Base-by-base conservation (phyloP, 495 filamentous ascomycete genomes). In the Aspergillus campestris region DNA sequence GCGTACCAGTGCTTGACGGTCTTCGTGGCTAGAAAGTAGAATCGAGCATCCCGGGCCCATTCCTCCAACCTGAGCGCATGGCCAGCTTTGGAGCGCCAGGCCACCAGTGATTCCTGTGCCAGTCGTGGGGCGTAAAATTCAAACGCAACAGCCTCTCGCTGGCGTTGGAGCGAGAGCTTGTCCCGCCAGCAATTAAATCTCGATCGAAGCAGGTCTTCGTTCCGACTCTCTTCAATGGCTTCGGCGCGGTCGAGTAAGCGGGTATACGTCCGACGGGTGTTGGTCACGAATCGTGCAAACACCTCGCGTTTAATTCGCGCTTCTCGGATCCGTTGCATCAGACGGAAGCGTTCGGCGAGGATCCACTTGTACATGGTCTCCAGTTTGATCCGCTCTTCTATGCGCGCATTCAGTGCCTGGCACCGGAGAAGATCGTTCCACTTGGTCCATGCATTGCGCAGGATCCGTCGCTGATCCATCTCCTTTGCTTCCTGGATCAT, bases 341-440 rank as follows among this genome's bases (percentile, higher is more conserved):
- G 65, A 15, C 66, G 57, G 27, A 56, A 72, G 44, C 81, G 62
- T 40, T 80, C 74, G 15, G 73, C 69, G 5, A 84, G 51, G 24
- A 82, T 70, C 81, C 81, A 84, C 59, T 71, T 79, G 53, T 83
- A 83, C 49, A 86, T 70, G 2, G 70, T 59, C 51, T 82, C 72
- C 41, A 79, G 61, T 39, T 77, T 65, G 38, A 79, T 45, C 2
- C 80, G 73, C 49, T 83, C 80, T 45, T 82, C 72, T 38, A 82
- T 77, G 15, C 67, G 72, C 11, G 62, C 62, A 31, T 56, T 64
- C 5, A 85, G 61, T 3, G 70, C 72, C 48, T 73, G 62, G 44
- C 71, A 76, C 9, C 81, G 78, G 30, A 83, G 67, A 11, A 64
- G 71, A 61, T 85, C 79, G 44, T 84, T 84, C 83, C 83, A 88